These are phyloP conservation scores for Phytophthora kernoviae DNA, from an alignment of 352 stramenopile species.

Conservation along the genomic window DNA sequence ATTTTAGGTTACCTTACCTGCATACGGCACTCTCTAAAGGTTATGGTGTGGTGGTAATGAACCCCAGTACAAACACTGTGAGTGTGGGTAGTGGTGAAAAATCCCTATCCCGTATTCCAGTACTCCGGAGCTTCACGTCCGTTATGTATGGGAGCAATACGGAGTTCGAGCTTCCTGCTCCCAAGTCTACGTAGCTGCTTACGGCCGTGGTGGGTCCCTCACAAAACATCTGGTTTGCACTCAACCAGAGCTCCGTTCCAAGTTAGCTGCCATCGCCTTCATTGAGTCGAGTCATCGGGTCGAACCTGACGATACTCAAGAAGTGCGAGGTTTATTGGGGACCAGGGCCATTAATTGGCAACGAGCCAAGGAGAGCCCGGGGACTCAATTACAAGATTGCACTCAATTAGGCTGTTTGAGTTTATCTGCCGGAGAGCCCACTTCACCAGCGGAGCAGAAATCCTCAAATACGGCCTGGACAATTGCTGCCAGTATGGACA, in stretches of 20 bases:
- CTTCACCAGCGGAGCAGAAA: slow-evolving; percentile 60
- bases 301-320: slow-evolving; percentile 62
- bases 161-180: slow-evolving; percentile 65
- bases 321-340: slow-evolving; percentile 67
- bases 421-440: slow-evolving; percentile 75
- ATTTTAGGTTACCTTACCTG: slow-evolving; percentile 69
- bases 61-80: slow-evolving; percentile 81
- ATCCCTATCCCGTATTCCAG: slow-evolving; percentile 77
- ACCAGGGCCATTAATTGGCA: slow-evolving; percentile 86
- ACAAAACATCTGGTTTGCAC: slow-evolving; percentile 80
- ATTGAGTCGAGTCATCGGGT: slow-evolving; percentile 84
- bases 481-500: slow-evolving; percentile 83
- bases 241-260: slow-evolving; percentile 62
- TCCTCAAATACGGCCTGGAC: slow-evolving; percentile 85
- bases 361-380: slow-evolving; percentile 67
- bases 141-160: slow-evolving; percentile 86
- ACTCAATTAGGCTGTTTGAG: slow-evolving; percentile 76
- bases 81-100: slow-evolving; percentile 67
- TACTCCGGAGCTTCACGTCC: slow-evolving; percentile 79
- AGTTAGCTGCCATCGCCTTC: slow-evolving; percentile 77
- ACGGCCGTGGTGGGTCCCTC: slow-evolving; percentile 69
- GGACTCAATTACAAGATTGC: slow-evolving; percentile 73
- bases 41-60: slow-evolving; percentile 83
- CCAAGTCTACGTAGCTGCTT: slow-evolving; percentile 84
- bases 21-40: slow-evolving; percentile 80